These are phyloP conservation scores for Talaromyces amestolkiae DNA, from an alignment of 2,329 filamentous ascomycete species.

Conservation along the genomic window DNA sequence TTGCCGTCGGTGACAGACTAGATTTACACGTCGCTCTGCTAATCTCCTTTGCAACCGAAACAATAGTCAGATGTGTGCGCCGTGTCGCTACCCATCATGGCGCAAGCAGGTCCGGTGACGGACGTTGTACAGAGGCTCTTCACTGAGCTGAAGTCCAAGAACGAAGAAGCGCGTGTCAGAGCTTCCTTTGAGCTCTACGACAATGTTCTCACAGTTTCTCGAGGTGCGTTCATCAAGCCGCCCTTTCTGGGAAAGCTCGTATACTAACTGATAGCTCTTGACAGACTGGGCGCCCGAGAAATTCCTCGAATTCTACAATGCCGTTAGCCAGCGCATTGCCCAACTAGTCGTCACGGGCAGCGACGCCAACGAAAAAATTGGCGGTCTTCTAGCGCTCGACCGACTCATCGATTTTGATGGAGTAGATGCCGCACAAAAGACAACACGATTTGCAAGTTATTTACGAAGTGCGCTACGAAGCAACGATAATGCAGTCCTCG, in stretches of 20 bases:
- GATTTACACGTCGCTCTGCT: neutral
- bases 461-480: conserved; percentile 83
- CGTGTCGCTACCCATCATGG: conserved; percentile 41
- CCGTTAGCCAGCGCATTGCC: conserved; percentile 64
- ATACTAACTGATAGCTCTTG: neutral
- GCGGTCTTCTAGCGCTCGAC: conserved; percentile 88
- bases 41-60: too few relatives aligned
- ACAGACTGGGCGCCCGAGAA: conserved; percentile 75
- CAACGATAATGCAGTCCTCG: conserved; percentile 87
- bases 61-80: conserved; percentile 19
- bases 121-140: conserved; percentile 57
- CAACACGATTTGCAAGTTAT: conserved; percentile 88
- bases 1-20: conserved; percentile 2
- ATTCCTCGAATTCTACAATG: conserved; percentile 69
- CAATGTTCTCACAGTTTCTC: conserved; percentile 45
- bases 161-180: conserved; percentile 49
- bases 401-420: conserved; percentile 94
- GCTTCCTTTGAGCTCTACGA: conserved; percentile 50
- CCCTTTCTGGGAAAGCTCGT: conserved; percentile 4
- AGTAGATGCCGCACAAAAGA: conserved; percentile 88
- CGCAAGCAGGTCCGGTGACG: conserved; percentile 46
- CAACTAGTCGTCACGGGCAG: conserved; percentile 78
- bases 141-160: conserved; percentile 57
- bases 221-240: conserved; percentile 36
- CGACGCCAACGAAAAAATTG: conserved; percentile 84